Conservation (phyloP, 176 grass and related monocot genomes). For the Carex pumila region DNA sequence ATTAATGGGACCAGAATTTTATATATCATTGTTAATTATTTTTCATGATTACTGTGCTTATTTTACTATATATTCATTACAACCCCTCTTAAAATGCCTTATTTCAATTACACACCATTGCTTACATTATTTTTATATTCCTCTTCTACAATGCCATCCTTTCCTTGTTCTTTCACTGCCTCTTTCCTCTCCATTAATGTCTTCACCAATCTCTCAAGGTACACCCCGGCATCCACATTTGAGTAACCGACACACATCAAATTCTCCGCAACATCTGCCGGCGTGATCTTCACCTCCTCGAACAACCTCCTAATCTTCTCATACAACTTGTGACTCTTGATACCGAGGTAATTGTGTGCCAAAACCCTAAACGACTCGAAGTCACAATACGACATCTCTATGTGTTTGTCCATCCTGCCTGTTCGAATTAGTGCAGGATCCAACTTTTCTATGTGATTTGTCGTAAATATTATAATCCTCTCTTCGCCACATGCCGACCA, state of each 20-base stretch:
- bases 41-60: neutral
- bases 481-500: slow-evolving; percentile 74
- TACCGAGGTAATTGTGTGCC: slow-evolving; percentile 41
- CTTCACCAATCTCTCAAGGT: slow-evolving; percentile 24
- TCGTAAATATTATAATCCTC: slow-evolving; percentile 66
- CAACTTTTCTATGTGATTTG: slow-evolving; percentile 57
- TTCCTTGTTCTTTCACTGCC: neutral
- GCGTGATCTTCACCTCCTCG: slow-evolving; percentile 39
- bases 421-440: slow-evolving; percentile 57
- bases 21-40: neutral
- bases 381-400: slow-evolving; percentile 67
- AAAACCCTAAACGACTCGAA: slow-evolving; percentile 62
- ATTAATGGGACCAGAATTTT: too few relatives aligned
- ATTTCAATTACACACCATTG: neutral
- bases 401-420: slow-evolving; percentile 80
- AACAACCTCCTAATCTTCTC: slow-evolving; percentile 14
- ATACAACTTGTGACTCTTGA: slow-evolving; percentile 25
- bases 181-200: slow-evolving; percentile 10
- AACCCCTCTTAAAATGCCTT: neutral
- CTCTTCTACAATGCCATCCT: neutral
- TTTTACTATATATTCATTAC: neutral
- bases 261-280: slow-evolving; percentile 55
- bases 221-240: slow-evolving; percentile 1
- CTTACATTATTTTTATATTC: neutral
- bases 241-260: slow-evolving; percentile 48